Conservation (phyloP, 2,329 filamentous ascomycete species). For the Shiraia sp. region DNA sequence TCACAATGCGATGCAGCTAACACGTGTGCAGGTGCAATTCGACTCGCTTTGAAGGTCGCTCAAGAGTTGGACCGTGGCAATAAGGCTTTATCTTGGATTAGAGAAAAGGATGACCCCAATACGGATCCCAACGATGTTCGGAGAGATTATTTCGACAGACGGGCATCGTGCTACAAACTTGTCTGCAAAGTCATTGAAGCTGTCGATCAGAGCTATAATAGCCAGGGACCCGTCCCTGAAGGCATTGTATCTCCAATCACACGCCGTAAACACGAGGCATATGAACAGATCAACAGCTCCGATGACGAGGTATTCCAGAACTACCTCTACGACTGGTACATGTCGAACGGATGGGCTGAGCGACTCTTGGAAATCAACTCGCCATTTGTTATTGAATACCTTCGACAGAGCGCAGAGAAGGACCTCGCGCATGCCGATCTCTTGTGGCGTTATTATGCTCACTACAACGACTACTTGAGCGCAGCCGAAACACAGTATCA, state of each 20-base stretch:
- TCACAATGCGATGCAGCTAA: neutral
- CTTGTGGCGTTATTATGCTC: slow-evolving; percentile 89
- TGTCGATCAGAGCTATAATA: slow-evolving; percentile 71
- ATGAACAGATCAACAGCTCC: slow-evolving; percentile 84
- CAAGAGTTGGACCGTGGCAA: slow-evolving; percentile 86
- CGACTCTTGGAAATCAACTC: slow-evolving; percentile 84
- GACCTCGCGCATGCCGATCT: slow-evolving; percentile 83
- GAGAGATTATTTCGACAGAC: slow-evolving; percentile 66
- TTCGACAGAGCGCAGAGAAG: slow-evolving; percentile 73
- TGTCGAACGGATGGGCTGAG: slow-evolving; percentile 80
- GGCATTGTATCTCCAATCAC: slow-evolving; percentile 75
- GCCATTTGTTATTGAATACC: slow-evolving; percentile 81
- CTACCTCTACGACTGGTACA: slow-evolving; percentile 97
- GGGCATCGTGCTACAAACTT: slow-evolving; percentile 83
- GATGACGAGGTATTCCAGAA: slow-evolving; percentile 94
- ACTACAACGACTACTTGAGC: slow-evolving; percentile 79
- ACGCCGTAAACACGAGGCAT: slow-evolving; percentile 83
- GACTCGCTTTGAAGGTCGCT: slow-evolving; percentile 82
- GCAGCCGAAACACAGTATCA: slow-evolving; percentile 85
- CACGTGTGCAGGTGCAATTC: slow-evolving; percentile 67
- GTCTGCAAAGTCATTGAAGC: slow-evolving; percentile 79
- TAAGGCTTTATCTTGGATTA: slow-evolving; percentile 80
- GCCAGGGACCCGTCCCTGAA: slow-evolving; percentile 74
- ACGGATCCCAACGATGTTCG: slow-evolving; percentile 71
- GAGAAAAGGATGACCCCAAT: slow-evolving; percentile 75